Conservation (phyloP, 176 grass and related monocot species). For the Aegilops bicornis region DNA sequence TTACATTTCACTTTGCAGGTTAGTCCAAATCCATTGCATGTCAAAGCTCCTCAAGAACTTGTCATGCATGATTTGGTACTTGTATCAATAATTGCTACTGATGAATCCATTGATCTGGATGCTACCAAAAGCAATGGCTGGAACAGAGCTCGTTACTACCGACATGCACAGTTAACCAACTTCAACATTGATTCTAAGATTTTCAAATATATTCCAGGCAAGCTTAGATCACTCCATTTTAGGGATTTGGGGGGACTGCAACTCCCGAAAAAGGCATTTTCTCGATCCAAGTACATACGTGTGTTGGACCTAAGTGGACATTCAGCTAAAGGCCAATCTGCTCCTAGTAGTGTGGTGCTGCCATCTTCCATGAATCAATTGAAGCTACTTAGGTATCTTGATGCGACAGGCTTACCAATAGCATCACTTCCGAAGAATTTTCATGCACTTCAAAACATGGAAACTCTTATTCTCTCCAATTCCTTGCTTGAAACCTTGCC, state of each 20-base stretch:
- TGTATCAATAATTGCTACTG: constrained; percentile 15
- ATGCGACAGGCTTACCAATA: constrained; percentile 24
- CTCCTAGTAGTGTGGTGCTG: neutral
- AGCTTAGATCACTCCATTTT: constrained; percentile 38
- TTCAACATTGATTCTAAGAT: neutral
- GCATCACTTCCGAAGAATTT: neutral
- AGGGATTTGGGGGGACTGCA: neutral
- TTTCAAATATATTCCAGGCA: neutral
- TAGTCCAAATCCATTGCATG: neutral
- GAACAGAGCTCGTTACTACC: neutral
- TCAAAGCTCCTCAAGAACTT: neutral
- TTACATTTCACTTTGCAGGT: no score
- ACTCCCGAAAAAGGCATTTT: neutral
- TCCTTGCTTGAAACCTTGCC: constrained; percentile 38
- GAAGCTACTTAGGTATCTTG: constrained; percentile 37
- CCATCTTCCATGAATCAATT: constrained; percentile 28
- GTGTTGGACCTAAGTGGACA: constrained; percentile 42
- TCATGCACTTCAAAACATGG: constrained; percentile 9
- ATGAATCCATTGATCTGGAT: constrained; percentile 20
- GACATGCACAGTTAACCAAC: constrained; percentile 31
- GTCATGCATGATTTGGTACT: constrained; percentile 52
- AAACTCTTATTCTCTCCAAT: constrained; percentile 35
- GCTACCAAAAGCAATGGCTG: neutral
- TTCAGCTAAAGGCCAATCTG: neutral
- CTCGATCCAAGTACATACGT: constrained; percentile 30